Evolutionary conservation across 1,284 basidiomycete species (phyloP).

Genomic region (Melampsora americana): DNA sequence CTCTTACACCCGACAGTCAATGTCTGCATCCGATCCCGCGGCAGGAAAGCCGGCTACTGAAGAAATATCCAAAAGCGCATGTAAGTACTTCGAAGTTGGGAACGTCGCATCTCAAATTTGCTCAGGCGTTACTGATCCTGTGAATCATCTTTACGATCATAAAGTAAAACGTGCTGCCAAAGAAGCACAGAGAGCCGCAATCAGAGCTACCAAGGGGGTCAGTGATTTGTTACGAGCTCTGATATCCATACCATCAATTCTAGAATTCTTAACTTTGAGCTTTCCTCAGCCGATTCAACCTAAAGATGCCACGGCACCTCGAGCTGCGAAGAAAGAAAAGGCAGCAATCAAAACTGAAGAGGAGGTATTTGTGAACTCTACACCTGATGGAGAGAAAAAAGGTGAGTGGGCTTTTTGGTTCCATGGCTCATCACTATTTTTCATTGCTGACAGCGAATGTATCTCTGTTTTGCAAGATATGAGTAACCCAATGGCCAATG

Average conservation of each 20-base stretch:
- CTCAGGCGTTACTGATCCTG: neutral
- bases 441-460: no score
- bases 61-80: conserved; percentile 37
- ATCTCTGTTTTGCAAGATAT: conserved; percentile 63
- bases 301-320: conserved; percentile 14
- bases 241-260: neutral
- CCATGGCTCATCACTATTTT: no score
- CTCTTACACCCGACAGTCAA: neutral
- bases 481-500: conserved; percentile 76
- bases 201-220: conserved; percentile 27
- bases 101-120: neutral
- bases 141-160: neutral
- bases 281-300: neutral
- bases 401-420: neutral
- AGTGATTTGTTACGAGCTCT: neutral
- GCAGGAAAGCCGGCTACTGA: neutral
- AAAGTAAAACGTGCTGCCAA: conserved; percentile 36
- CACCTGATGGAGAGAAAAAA: conserved; percentile 37
- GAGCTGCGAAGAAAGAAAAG: conserved; percentile 38
- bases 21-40: neutral
- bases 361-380: conserved; percentile 23
- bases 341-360: conserved; percentile 10
- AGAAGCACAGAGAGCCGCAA: conserved; percentile 31
- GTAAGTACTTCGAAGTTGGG: neutral
- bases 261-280: neutral